Evolutionary conservation across 495 filamentous ascomycete species (phyloP), one percentile per base, ranked within the genome.

Genomic region (Aspergillus saccharolyticus): DNA sequence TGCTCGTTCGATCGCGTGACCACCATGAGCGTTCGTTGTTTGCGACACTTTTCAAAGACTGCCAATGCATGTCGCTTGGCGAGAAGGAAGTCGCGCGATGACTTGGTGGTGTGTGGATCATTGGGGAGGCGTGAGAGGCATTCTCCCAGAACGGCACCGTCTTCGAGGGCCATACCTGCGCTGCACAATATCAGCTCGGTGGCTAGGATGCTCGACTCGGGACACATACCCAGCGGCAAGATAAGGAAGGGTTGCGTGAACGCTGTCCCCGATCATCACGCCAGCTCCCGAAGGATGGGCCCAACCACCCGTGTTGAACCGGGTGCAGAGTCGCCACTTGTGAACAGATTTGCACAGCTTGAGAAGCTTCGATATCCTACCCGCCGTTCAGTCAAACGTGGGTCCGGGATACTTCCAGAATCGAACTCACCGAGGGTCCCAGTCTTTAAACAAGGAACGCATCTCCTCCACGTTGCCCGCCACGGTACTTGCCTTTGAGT

Each of bases 231-330:
- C 44, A 65, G 61, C 70, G 20, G 60, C 77, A 3, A 86, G 66
- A 66, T 86, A 86, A 10, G 84, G 84, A 0, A 86, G 70, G n/a
- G 82, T 84, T 16, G 84, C 81, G 50, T 87, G 84, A 17, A 79
- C 81, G 12, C 84, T 74, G 61, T 86, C 84, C 7, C 83, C 84
- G 18, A 85, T 65, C 63, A 88, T 71, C 4, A 80, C 79, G 79
- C 81, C 60, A 62, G 78, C 20, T 63, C 80, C 52, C 65, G 70
- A 66, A 3, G 78, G 68, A 52, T 83, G 80, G 8, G 75, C 70
- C 85, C 84, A 87, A 22, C 65, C 66, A 10, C 78, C 69, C 1
- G 70, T 64, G n/a, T 74, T 74, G 5, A 74, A 70, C 22, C 80
- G 73, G 52, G 85, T 84, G 63, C 80, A 83, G 0, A 88, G 69